These are phyloP conservation scores for Suillus paluster DNA, from an alignment of 768 basidiomycete genomes.

Conservation along the genomic window DNA sequence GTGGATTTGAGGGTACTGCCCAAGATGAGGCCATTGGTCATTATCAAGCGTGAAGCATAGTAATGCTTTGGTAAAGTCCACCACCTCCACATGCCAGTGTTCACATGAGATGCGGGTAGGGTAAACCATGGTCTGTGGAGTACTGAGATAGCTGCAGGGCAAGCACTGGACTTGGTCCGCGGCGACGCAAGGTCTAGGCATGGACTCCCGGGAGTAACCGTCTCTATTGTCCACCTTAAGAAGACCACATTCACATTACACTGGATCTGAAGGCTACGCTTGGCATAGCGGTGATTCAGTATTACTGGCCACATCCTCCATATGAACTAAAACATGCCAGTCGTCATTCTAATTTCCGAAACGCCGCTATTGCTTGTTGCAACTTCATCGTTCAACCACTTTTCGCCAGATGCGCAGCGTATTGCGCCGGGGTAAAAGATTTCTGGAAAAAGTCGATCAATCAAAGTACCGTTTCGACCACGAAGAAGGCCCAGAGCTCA, in stretches of 20 bases:
- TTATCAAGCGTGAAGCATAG: background rate
- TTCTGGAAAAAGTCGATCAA: constrained; percentile 48
- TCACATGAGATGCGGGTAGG: background rate
- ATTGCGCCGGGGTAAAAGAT: constrained; percentile 75
- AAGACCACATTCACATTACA: background rate
- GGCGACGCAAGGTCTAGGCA: too few relatives aligned
- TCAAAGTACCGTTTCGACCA: background rate
- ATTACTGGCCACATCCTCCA: background rate
- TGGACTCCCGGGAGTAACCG: background rate
- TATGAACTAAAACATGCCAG: constrained; percentile 1
- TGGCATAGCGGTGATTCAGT: background rate
- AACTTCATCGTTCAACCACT: constrained; percentile 14
- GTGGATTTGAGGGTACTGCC: background rate
- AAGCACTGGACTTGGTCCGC: too few relatives aligned
- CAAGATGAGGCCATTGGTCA: background rate
- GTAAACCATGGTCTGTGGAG: background rate
- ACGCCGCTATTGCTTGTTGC: background rate
- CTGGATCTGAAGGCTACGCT: background rate
- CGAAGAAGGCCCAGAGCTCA: constrained; percentile 30
- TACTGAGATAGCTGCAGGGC: too few relatives aligned
- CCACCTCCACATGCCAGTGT: background rate
- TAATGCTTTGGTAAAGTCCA: background rate
- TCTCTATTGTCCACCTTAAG: background rate
- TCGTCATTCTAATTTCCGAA: background rate
- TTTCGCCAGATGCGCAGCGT: constrained; percentile 51